Percentiles rank a stretch among this genome's conserved stretches.
Evolutionary conservation across 106 monocot genomes (phyloP).

Genomic region (Hemerocallis citrina): DNA sequence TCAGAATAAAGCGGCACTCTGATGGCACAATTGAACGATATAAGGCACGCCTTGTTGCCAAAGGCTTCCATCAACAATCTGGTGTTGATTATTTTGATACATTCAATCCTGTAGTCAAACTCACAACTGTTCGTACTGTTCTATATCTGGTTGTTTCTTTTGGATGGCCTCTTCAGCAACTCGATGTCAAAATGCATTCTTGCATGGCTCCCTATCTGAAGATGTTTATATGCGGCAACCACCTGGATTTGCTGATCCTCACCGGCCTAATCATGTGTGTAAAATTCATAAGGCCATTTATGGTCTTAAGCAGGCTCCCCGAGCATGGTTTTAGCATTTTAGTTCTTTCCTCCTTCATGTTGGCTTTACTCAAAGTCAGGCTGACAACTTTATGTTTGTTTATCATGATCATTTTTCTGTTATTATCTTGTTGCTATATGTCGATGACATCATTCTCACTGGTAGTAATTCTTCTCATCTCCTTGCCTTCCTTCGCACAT

Average conservation of each 20-base stretch:
- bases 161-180: neutral
- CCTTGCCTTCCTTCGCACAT: neutral
- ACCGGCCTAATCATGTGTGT: slow-evolving; percentile 7
- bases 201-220: neutral
- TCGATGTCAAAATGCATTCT: slow-evolving; percentile 1
- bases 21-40: too few relatives aligned
- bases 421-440: neutral
- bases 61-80: too few relatives aligned
- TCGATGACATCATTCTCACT: slow-evolving; percentile 9
- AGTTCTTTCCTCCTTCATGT: neutral
- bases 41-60: too few relatives aligned
- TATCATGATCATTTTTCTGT: too few relatives aligned
- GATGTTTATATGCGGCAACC: slow-evolving; percentile 13
- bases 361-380: neutral
- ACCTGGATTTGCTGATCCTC: slow-evolving; percentile 2
- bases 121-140: slow-evolving; percentile 2
- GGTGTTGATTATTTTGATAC: slow-evolving; percentile 1
- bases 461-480: neutral
- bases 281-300: neutral
- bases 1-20: too few relatives aligned
- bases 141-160: neutral
- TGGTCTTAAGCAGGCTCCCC: slow-evolving; percentile 14
- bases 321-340: slow-evolving; percentile 6
- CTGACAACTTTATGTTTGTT: neutral
- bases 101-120: neutral